Conservation (phyloP, 129 eudicot genomes). For the carrot (Daucus carota) region DH1_v3.0 NC_030381.2:50453001-50453500, state of each 20-base stretch:
- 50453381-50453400: constrained; percentile 64
- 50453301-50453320: neutral
- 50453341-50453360: constrained; percentile 51
- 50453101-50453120: neutral
- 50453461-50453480: constrained; percentile 21
- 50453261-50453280: neutral
- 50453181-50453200: neutral
- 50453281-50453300: neutral
- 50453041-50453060: neutral
- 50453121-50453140: neutral
- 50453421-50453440: constrained; percentile 35
- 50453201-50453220: neutral
- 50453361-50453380: constrained; percentile 44
- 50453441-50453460: constrained; percentile 27
- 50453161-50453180: neutral
- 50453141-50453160: neutral
- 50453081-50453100: neutral
- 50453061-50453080: neutral
- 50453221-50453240: neutral
- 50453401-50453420: constrained; percentile 67
- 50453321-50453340: neutral
- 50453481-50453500: constrained; percentile 16
- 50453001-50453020: neutral
- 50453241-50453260: neutral
- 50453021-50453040: neutral